These are phyloP conservation scores for Septoria linicola DNA, from an alignment of 2,329 filamentous ascomycete genomes.

Conservation along the genomic window DNA sequence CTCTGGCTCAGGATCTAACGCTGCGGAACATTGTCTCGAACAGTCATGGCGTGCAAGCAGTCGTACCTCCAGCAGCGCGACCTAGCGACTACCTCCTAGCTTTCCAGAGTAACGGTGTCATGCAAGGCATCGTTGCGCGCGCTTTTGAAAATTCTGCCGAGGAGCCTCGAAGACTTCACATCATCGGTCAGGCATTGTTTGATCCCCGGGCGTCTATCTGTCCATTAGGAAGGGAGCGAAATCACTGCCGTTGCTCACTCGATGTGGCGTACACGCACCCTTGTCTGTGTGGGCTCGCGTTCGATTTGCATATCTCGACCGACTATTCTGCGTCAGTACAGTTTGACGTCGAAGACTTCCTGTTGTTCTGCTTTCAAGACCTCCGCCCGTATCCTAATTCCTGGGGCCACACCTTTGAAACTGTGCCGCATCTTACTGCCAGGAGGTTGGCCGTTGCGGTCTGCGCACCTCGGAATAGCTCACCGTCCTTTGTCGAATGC, in stretches of 20 bases:
- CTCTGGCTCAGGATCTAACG: background rate
- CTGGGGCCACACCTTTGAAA: background rate
- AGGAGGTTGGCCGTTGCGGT: background rate
- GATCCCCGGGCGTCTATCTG: background rate
- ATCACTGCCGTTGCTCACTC: too few relatives aligned
- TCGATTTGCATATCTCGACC: background rate
- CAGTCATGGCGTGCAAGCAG: background rate
- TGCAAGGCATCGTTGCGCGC: background rate
- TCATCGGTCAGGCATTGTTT: background rate
- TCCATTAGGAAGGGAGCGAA: too few relatives aligned
- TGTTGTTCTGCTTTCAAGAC: background rate
- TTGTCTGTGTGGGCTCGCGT: background rate
- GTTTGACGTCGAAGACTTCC: background rate
- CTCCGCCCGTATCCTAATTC: background rate
- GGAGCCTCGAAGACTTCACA: background rate
- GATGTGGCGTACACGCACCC: background rate
- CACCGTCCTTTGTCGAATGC: too few relatives aligned
- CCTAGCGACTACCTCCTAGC: background rate
- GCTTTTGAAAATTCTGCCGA: background rate
- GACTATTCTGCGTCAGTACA: background rate
- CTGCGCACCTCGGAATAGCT: background rate
- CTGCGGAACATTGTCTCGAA: background rate
- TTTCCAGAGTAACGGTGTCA: background rate
- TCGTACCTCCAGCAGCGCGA: background rate
- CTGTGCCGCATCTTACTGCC: background rate